Percentiles rank a stretch among this genome's conserved stretches.
These are phyloP conservation scores for Bryoerythrophyllum caledonicum DNA, from an alignment of 225 moss, liverwort and hornwort genomes.

Conservation along the genomic window DNA sequence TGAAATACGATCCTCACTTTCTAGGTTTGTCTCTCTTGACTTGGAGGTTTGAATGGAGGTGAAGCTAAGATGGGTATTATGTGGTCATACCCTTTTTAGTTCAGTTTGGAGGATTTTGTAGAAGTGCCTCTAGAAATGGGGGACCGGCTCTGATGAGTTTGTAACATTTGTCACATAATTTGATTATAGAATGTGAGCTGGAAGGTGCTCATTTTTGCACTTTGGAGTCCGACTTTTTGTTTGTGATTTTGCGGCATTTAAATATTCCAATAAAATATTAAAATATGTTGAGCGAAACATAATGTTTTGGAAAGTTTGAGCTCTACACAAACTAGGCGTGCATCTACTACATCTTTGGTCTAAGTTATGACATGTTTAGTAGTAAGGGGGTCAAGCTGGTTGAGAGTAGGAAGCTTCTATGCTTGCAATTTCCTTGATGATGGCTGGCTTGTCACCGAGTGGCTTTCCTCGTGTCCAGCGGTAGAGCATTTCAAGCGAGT, in stretches of 20 bases:
- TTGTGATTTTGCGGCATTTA: neutral
- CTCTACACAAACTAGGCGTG: constrained; percentile 19
- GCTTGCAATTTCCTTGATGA: constrained; percentile 21
- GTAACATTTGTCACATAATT: constrained; percentile 14
- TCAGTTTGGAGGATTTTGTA: neutral
- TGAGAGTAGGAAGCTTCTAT: constrained; percentile 6
- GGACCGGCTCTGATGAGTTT: constrained; percentile 17
- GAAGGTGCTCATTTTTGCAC: constrained; percentile 7
- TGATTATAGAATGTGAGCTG: neutral
- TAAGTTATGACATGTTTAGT: neutral
- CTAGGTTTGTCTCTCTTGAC: no score
- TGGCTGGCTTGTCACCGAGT: constrained; percentile 34
- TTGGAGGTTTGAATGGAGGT: neutral
- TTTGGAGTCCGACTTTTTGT: neutral
- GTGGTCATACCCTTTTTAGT: neutral
- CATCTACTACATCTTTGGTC: constrained; percentile 15
- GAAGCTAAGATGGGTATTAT: neutral
- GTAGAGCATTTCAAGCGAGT: constrained; percentile 66
- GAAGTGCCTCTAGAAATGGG: neutral
- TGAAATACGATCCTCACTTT: neutral
- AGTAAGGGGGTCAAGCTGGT: constrained; percentile 19
- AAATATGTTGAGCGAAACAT: no score
- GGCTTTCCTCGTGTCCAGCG: constrained; percentile 64
- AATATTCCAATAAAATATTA: no score
- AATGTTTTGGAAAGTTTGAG: neutral